These are phyloP conservation scores for Extremus antarcticus DNA, from an alignment of 495 filamentous ascomycete species.

Conservation along the genomic window DNA sequence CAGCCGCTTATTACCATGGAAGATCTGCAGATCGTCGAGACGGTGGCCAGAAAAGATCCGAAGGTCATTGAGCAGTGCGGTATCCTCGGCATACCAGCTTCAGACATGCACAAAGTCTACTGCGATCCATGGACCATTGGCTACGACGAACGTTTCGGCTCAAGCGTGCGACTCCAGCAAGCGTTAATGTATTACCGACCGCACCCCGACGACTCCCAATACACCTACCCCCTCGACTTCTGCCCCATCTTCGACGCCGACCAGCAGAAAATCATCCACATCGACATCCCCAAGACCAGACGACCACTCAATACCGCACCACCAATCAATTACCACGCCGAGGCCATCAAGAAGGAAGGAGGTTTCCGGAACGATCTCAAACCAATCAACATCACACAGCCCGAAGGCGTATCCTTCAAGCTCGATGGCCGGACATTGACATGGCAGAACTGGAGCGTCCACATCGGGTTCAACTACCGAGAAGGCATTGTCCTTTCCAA, in stretches of 20 bases:
- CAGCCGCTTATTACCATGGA: constrained; percentile 96
- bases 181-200: constrained; percentile 94
- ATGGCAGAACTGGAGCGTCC: constrained; percentile 95
- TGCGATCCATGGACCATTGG: constrained; percentile 95
- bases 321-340: constrained; percentile 71
- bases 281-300: constrained; percentile 75
- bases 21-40: constrained; percentile 81
- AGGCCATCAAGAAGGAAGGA: constrained; percentile 51
- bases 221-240: constrained; percentile 87
- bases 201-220: constrained; percentile 76
- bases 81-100: constrained; percentile 70
- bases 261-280: constrained; percentile 72
- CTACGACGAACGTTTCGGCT: constrained; percentile 85
- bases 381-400: constrained; percentile 92
- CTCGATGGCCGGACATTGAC: constrained; percentile 64
- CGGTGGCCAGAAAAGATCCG: constrained; percentile 64
- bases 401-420: constrained; percentile 87
- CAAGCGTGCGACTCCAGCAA: constrained; percentile 70
- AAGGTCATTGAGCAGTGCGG: constrained; percentile 89
- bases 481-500: constrained; percentile 88
- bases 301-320: constrained; percentile 63
- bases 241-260: constrained; percentile 85
- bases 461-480: constrained; percentile 93
- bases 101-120: constrained; percentile 89
- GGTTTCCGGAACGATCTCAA: constrained; percentile 75